Evolutionary conservation across 2,329 filamentous ascomycete species (phyloP).

Genomic region (Falciphora oryzae): DNA sequence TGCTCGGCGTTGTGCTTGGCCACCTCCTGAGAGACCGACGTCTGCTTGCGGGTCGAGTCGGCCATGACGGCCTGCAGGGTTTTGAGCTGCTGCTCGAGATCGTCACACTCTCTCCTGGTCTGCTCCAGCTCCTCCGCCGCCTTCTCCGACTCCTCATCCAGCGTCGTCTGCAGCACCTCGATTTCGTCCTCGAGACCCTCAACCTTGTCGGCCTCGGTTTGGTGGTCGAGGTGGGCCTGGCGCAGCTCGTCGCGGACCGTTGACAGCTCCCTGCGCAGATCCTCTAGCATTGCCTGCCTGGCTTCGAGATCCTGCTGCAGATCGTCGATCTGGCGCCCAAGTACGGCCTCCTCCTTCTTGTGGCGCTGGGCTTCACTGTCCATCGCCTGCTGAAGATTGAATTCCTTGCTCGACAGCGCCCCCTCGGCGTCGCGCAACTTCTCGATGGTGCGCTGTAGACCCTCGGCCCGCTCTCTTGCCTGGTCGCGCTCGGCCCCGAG

Average conservation of each 20-base stretch:
- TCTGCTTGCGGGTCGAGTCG: constrained; percentile 24
- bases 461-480: constrained; percentile 60
- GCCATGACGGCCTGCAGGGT: constrained; percentile 21
- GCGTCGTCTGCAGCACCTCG: constrained; percentile 61
- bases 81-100: constrained; percentile 38
- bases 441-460: constrained; percentile 66
- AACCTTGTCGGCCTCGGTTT: constrained; percentile 57
- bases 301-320: constrained; percentile 65
- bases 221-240: constrained; percentile 58
- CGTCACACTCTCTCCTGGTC: constrained; percentile 39
- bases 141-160: constrained; percentile 60
- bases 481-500: constrained; percentile 60
- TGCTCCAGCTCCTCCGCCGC: constrained; percentile 41
- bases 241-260: constrained; percentile 63
- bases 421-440: constrained; percentile 63
- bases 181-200: constrained; percentile 69
- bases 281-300: constrained; percentile 59
- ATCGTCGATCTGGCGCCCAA: constrained; percentile 69
- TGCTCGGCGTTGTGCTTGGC: constrained; percentile 32
- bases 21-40: constrained; percentile 26
- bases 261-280: constrained; percentile 60
- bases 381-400: constrained; percentile 60
- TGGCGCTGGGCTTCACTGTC: constrained; percentile 68
- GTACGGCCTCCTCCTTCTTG: constrained; percentile 61
- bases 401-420: constrained; percentile 61